phyloP scores from a whole-genome alignment of 164 flowering plant species.

The Sedum album region DNA sequence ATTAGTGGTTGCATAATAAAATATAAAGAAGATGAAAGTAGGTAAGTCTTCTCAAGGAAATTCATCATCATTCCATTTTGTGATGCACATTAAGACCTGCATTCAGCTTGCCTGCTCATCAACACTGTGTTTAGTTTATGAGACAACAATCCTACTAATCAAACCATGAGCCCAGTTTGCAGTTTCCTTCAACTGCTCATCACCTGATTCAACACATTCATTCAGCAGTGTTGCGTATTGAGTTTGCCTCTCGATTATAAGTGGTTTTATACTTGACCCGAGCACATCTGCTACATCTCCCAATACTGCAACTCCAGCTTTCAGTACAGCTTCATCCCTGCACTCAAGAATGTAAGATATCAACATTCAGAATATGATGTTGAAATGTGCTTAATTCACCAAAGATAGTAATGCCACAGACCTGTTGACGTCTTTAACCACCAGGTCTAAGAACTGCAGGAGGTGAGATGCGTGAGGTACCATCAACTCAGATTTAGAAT shows the following conservation, averaged over 20 bases:
- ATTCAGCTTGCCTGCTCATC: neutral
- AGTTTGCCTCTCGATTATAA: constrained; percentile 20
- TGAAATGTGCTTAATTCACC: neutral
- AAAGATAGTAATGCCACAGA: constrained; percentile 10
- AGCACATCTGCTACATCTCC: no score
- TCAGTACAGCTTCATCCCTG: no score
- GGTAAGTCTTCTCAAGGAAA: no score
- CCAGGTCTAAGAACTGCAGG: constrained; percentile 62
- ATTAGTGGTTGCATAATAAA: no score
- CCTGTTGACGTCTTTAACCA: constrained; percentile 53
- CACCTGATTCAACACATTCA: no score
- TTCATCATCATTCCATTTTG: no score
- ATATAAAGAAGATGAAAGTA: no score
- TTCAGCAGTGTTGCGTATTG: constrained; percentile 40
- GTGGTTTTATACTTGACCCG: neutral
- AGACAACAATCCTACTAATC: constrained; percentile 56
- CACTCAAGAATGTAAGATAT: constrained; percentile 23
- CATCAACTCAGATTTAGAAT: no score
- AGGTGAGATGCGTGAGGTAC: no score
- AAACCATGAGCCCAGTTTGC: constrained; percentile 75
- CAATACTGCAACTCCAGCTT: no score
- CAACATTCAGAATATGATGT: neutral
- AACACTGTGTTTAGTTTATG: constrained; percentile 18
- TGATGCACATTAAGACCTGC: no score
- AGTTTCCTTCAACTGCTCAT: no score